These are phyloP conservation scores for Suillus placidus DNA, from an alignment of 768 basidiomycete species.

Conservation along the genomic window DNA sequence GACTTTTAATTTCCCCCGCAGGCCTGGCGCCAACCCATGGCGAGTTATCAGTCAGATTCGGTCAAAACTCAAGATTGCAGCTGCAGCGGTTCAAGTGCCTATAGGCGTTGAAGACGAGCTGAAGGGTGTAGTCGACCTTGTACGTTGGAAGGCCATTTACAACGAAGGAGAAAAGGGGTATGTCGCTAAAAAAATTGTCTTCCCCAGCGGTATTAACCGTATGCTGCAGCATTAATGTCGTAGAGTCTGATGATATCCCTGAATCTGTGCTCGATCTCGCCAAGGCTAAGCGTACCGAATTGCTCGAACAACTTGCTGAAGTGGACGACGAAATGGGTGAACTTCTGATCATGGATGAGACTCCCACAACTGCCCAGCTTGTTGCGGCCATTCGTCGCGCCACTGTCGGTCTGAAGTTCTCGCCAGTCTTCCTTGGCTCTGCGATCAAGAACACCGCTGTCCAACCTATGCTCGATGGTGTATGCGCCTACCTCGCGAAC, in stretches of 20 bases:
- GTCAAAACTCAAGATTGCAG: conserved; percentile 86
- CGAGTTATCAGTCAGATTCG: conserved; percentile 91
- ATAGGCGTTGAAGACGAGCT: conserved; percentile 90
- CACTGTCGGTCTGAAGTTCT: conserved; percentile 87
- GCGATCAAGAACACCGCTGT: conserved; percentile 97
- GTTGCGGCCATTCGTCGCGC: conserved; percentile 85
- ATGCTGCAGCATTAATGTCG: conserved; percentile 63
- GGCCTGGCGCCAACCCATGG: conserved; percentile 98
- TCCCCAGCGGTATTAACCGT: not conserved
- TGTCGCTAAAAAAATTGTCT: conserved; percentile 23
- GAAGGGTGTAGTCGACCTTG: conserved; percentile 90
- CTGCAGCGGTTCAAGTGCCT: conserved; percentile 94
- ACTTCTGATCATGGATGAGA: conserved; percentile 82
- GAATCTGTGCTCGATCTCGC: conserved; percentile 72
- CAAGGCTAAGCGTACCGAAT: conserved; percentile 81
- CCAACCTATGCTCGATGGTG: conserved; percentile 91
- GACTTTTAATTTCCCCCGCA: conserved; percentile 29
- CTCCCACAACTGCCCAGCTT: conserved; percentile 72
- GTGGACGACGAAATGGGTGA: conserved; percentile 97
- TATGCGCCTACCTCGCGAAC: conserved; percentile 92
- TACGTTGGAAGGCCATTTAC: conserved; percentile 93
- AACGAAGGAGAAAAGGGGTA: conserved; percentile 96
- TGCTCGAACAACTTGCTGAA: conserved; percentile 94
- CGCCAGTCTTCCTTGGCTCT: conserved; percentile 95
- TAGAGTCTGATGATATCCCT: conserved; percentile 88